Evolutionary conservation across 805 yeast genomes (phyloP), one percentile per base, ranked within the genome.

Genomic region (Hanseniaspora taiwanica): DNA sequence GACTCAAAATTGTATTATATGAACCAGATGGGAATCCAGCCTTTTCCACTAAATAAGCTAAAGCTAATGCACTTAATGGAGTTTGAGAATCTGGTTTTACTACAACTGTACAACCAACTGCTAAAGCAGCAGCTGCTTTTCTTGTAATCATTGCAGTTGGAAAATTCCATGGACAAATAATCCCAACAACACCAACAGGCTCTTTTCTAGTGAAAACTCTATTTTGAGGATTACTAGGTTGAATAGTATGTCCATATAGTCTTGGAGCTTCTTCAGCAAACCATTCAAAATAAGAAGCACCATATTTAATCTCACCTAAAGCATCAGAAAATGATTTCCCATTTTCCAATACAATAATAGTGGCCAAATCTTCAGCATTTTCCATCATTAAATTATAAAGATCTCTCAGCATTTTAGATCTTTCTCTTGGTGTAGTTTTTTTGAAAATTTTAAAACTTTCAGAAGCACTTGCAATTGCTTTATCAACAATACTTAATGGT

Each of bases 241-340:
- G 78, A 42, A 74, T 73, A 2, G 77, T 71, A 42, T 66, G 62
- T 37, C 81, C 78, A 49, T 72, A 71, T 21, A 64, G 52, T 46
- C 79, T 57, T 48, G 73, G 70, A 12, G 78, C 76, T 49, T 72
- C 79, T 53, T 72, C 78, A 24, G 93, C 68, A 54, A 76, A 87
- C 96, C 96, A 87, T 54, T 84, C 86, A 56, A 83, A 81, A 59
- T 81, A 86, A 6, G 82, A 72, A 3, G 81, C 80, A 21, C 74
- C 77, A 47, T 74, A 74, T 48, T 65, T 71, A 44, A 73, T 54
- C 50, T 75, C 80, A 40, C 78, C 78, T 9, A 52, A 51, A 7
- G 78, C 69, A 48, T 74, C 80, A 32, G 68, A 53, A 35, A 71
- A 54, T 12, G 76, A 62, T 52, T 74, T 74, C 45, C 81, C 80